Evolutionary conservation across 345 rosid genomes (phyloP).

Genomic region (Lenwebbia sp.): DNA sequence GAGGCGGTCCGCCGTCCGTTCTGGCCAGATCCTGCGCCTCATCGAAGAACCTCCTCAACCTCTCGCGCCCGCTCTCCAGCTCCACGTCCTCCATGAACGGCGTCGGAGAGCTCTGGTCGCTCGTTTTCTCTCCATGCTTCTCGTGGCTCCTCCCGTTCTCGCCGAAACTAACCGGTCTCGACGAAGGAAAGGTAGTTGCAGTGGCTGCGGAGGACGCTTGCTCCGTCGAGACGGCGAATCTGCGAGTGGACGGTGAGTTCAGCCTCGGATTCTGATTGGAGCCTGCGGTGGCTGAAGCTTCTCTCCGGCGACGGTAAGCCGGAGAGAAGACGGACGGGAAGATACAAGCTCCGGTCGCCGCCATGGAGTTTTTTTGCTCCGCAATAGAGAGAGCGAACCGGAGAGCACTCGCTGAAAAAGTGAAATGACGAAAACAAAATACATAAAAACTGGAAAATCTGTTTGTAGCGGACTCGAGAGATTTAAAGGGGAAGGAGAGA

Average conservation of each 20-base stretch:
- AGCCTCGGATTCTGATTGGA: neutral
- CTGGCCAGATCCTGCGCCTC: slow-evolving; percentile 29
- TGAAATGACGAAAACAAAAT: neutral
- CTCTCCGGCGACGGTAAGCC: slow-evolving; percentile 1
- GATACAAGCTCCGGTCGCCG: slow-evolving; percentile 5
- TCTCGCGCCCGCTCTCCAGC: slow-evolving; percentile 1
- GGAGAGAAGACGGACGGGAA: slow-evolving; percentile 1
- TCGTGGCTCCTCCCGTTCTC: neutral
- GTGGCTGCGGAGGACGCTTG: neutral
- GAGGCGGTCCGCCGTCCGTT: slow-evolving; percentile 48
- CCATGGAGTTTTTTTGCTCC: neutral
- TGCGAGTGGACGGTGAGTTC: neutral
- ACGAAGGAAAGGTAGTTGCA: neutral
- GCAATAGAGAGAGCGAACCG: neutral
- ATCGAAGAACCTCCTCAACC: slow-evolving; percentile 35
- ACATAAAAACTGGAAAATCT: neutral
- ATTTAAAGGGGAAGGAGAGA: neutral
- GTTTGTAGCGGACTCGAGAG: neutral
- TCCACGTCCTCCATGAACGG: slow-evolving; percentile 5
- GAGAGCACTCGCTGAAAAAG: neutral
- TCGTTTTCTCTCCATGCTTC: neutral
- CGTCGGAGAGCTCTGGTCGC: neutral
- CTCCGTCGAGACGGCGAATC: slow-evolving; percentile 7
- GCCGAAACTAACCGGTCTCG: neutral
- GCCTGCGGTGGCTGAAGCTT: neutral